phyloP scores from a whole-genome alignment of 2,329 filamentous ascomycete genomes.

The Cladorrhinum sp. region DNA sequence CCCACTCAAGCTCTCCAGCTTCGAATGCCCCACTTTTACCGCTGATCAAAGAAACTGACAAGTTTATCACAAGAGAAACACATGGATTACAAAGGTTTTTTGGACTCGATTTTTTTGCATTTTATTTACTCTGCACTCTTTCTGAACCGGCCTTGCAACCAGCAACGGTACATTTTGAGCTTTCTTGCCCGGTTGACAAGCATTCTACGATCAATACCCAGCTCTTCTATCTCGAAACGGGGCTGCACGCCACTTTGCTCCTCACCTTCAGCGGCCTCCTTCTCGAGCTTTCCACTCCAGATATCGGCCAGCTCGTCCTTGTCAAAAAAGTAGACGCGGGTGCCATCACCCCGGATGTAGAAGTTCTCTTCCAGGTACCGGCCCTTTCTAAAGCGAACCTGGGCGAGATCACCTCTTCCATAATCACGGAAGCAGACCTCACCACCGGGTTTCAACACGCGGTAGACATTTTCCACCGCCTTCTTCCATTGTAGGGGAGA shows the following conservation, averaged over 20 bases:
- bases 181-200: conserved; percentile 87
- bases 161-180: conserved; percentile 98
- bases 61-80: background rate
- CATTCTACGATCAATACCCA: conserved; percentile 83
- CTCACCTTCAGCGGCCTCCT: conserved; percentile 28
- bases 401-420: conserved; percentile 88
- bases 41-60: background rate
- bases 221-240: conserved; percentile 73
- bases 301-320: conserved; percentile 75
- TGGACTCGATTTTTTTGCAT: background rate
- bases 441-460: conserved; percentile 86
- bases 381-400: conserved; percentile 95
- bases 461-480: conserved; percentile 77
- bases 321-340: conserved; percentile 96
- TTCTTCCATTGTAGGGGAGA: conserved; percentile 79
- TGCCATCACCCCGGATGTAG: conserved; percentile 92
- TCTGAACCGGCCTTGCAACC: conserved; percentile 81
- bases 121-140: conserved; percentile 45
- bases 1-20: conserved; percentile 6
- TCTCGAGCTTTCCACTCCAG: conserved; percentile 56
- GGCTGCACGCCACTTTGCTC: conserved; percentile 37
- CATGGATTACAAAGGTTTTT: background rate
- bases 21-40: background rate
- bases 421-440: conserved; percentile 95
- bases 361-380: conserved; percentile 95